phyloP scores from a whole-genome alignment of 2,329 filamentous ascomycete genomes.

The Phialocephala subalpina region DNA sequence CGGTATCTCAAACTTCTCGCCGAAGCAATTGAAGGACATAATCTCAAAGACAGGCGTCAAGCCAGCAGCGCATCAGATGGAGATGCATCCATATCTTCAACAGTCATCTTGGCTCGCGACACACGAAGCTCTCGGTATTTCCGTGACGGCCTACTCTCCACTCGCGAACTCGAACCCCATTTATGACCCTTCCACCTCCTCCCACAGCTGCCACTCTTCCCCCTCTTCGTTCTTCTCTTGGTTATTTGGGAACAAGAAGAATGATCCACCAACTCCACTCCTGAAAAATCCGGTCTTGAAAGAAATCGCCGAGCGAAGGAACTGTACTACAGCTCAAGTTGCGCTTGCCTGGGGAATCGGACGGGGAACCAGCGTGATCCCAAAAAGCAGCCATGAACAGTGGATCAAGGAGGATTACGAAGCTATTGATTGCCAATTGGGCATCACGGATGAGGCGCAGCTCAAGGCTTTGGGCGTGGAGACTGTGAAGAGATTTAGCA shows the following conservation, averaged over 20 bases:
- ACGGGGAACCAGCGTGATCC: constrained; percentile 57
- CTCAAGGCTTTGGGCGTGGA: constrained; percentile 43
- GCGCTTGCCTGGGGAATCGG: constrained; percentile 57
- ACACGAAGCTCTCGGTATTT: constrained; percentile 42
- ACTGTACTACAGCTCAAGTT: constrained; percentile 52
- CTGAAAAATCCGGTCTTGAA: constrained; percentile 52
- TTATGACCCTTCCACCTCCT: constrained; percentile 42
- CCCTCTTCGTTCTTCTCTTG: background rate
- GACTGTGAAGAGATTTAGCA: constrained; percentile 39
- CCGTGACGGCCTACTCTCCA: constrained; percentile 47
- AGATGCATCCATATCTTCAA: constrained; percentile 80
- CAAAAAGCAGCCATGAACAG: constrained; percentile 54
- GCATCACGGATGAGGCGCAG: constrained; percentile 47
- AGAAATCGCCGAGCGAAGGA: constrained; percentile 49
- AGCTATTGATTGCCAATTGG: constrained; percentile 56
- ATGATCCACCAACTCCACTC: constrained; percentile 37
- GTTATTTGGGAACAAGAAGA: constrained; percentile 2
- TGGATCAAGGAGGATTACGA: constrained; percentile 55
- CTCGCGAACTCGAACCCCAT: constrained; percentile 54
- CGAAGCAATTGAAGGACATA: constrained; percentile 22
- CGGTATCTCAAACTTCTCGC: constrained; percentile 85
- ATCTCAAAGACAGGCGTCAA: constrained; percentile 49
- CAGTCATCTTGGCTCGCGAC: constrained; percentile 49
- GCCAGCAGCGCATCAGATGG: constrained; percentile 80
- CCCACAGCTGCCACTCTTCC: constrained; percentile 17